Evolutionary conservation across 371 early-diverging fungal genomes (phyloP), one percentile per base, ranked within the genome.

Genomic region (Basidiobolus meristosporus): DNA sequence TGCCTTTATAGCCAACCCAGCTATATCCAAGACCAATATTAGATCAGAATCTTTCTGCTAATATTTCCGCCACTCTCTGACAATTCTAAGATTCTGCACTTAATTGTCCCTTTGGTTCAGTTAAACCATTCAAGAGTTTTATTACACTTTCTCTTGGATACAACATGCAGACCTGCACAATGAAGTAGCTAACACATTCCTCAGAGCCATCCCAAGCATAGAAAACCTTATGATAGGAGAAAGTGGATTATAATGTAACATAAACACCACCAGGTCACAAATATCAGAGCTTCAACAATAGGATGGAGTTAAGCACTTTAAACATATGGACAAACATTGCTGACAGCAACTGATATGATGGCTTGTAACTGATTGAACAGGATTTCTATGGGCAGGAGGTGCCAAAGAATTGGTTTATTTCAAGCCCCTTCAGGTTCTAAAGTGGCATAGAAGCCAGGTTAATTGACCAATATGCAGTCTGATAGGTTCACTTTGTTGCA

Each of bases 171-270:
- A 84, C 0, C 62, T 89, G 18, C 74, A 82, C 37, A 87, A 84
- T 63, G 73, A 70, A 29, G 46, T 80, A 3, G 73, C 90, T 41
- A 70, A 82, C 52, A 76, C 88, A 3, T 65, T 89, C 41, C 73
- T 84, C 33, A 80, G 82, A 52, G 74, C 83, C 3, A 75, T 87
- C 1, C 90, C 93, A 1, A 77, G 78, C 44, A 68, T 92, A 20
- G 69, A 93, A 35, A 92, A 87, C 39, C 68, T 90, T n/a, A 55
- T 93, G 16, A 81, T 95, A 65, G 95, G 95, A 26, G 82, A 82
- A 12, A 62, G 70, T 2, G 91, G 90, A 45, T 75, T 86, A 0
- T 58, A 91, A 12, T 76, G 84, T 0, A 76, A 90, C 33, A 74
- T 83, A 30, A 44, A 69, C 20, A 61, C 60, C 9, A 49, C 82